Evolutionary conservation across 192 early-diverging fungal species (phyloP), one percentile per base, ranked within the genome.

Genomic region (Podila epigama): DNA sequence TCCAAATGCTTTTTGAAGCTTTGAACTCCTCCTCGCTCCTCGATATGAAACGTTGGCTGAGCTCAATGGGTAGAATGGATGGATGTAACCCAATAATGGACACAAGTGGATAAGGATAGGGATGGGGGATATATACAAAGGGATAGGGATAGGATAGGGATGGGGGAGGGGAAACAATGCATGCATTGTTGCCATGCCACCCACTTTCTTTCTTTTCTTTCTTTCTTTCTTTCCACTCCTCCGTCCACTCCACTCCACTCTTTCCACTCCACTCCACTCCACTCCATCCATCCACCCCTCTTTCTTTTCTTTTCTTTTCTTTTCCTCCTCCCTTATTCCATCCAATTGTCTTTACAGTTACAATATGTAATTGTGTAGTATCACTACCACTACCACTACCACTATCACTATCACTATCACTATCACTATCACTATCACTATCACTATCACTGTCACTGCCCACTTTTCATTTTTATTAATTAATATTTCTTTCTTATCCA

Each of bases 201-300:
- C 33, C 7, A 35, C 9, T 31, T 10, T 29, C 22, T 12, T 59
- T 37, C 58, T 36, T 37, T 28, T 29, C 25, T 27, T 39, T 10
- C 41, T 39, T 12, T 39, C 12, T 35, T 2, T 13, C 27, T 15
- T 28, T 37, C 39, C 58, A 41, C 29, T 60, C 53, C 29, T 55
- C 31, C 53, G 33, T 55, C 53, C 53, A 33, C 53, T 32, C 33
- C 33, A 8, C 29, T 3, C 33, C 53, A 27, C 29, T 32, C 16
- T 55, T 55, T 32, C 53, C 53, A 55, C 53, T 27, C 29, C 53
- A 27, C 53, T n/a, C 20, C 53, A 32, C 53, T 33, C 31, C 15
- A 55, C 53, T 27, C 33, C 33, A 32, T 27, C 53, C 33, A 32
- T 32, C 29, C 29, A 32, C 29, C 29, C 29, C 53, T 32, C 53